A percentile compares a stretch with the other conserved stretches of the same genome.
Evolutionary conservation across 1,139 yeast species (phyloP).

Genomic region (Meyerozyma athensensis): DNA sequence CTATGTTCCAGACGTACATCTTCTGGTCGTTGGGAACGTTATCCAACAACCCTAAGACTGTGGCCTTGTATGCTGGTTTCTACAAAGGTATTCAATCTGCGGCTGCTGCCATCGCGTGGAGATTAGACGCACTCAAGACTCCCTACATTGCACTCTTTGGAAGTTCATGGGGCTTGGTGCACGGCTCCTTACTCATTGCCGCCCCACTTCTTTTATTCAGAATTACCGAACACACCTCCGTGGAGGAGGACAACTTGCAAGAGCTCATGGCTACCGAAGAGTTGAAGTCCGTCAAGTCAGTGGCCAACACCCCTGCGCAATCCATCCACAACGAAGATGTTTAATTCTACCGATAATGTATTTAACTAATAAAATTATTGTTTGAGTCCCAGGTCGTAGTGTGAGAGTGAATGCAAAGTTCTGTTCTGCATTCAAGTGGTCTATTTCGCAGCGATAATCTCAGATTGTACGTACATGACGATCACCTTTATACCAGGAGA

Average conservation of each 20-base stretch:
- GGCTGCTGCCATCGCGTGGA: constrained; percentile 60
- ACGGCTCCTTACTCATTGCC: constrained; percentile 38
- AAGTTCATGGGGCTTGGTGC: constrained; percentile 53
- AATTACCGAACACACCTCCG: constrained; percentile 42
- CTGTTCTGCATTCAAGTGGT: no score
- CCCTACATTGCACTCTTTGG: constrained; percentile 46
- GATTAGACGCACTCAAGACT: constrained; percentile 43
- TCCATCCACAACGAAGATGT: not conserved
- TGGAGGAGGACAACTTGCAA: constrained; percentile 30
- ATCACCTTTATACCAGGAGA: constrained; percentile 80
- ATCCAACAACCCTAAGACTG: constrained; percentile 52
- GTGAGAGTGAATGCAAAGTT: no score
- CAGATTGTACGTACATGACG: constrained; percentile 36
- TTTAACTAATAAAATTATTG: not conserved
- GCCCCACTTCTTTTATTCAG: constrained; percentile 31
- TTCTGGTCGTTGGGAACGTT: constrained; percentile 58
- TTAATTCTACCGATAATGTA: not conserved
- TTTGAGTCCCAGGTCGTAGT: not conserved
- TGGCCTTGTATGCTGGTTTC: constrained; percentile 57
- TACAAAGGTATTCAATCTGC: constrained; percentile 63
- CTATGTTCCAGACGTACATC: constrained; percentile 52
- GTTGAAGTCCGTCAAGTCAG: constrained; percentile 20
- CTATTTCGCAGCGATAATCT: no score
- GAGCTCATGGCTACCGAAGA: constrained; percentile 25
- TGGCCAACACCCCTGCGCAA: constrained; percentile 2